Evolutionary conservation across 163 green algal species (phyloP).

Genomic region (Volvox carteri): DNA sequence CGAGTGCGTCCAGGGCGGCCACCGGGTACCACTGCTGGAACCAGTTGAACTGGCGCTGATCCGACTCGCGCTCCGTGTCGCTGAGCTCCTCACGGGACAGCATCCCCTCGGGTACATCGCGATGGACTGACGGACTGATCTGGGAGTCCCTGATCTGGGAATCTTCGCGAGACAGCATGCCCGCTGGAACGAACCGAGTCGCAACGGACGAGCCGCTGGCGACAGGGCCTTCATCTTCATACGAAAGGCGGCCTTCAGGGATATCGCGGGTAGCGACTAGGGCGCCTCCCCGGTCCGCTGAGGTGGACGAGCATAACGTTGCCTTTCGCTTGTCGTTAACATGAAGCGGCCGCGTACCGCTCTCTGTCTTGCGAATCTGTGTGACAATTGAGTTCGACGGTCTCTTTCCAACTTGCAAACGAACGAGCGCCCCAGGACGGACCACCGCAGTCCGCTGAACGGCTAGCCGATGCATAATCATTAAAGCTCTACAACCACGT

Average conservation of each 20-base stretch:
- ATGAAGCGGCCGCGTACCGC: too few relatives aligned
- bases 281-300: background rate
- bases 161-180: background rate
- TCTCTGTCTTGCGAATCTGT: too few relatives aligned
- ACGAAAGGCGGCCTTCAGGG: background rate
- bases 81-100: slow-evolving; percentile 1
- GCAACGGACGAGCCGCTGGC: background rate
- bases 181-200: background rate
- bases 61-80: background rate
- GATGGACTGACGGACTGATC: background rate
- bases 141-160: background rate
- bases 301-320: too few relatives aligned
- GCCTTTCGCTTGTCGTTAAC: too few relatives aligned
- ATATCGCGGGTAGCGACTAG: background rate
- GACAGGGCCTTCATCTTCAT: background rate
- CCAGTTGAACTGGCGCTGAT: slow-evolving; percentile 58
- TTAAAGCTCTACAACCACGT: too few relatives aligned
- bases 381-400: too few relatives aligned
- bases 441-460: too few relatives aligned
- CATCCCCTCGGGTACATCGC: background rate
- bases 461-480: too few relatives aligned
- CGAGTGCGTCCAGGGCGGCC: slow-evolving; percentile 46
- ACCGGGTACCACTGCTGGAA: slow-evolving; percentile 70
- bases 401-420: too few relatives aligned
- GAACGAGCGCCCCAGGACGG: too few relatives aligned